phyloP scores from a whole-genome alignment of 208 protist species.

The Leishmania mexicana region DNA sequence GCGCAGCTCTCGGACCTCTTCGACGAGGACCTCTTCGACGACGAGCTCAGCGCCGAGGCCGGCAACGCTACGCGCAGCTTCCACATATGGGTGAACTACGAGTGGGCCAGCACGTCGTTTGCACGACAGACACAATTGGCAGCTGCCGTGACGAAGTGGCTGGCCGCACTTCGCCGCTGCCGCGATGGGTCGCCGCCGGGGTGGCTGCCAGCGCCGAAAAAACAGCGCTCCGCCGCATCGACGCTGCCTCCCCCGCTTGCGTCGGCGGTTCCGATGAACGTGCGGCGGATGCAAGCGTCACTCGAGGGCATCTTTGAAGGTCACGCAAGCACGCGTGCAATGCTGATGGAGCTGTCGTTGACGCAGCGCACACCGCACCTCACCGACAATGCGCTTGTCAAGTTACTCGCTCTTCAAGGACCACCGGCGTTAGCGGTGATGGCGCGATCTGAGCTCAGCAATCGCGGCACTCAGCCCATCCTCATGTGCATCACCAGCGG shows the following conservation, averaged over 20 bases:
- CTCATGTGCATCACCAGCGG: constrained; percentile 76
- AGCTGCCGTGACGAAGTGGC: constrained; percentile 25
- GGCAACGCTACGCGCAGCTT: constrained; percentile 72
- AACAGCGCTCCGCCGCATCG: not conserved
- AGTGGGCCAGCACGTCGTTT: constrained; percentile 74
- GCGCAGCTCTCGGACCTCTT: constrained; percentile 27
- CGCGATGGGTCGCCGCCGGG: not conserved
- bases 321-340: constrained; percentile 18
- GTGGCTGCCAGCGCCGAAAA: not conserved
- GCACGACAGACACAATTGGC: constrained; percentile 51
- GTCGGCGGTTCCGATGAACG: constrained; percentile 12
- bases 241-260: not conserved
- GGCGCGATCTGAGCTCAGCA: constrained; percentile 23
- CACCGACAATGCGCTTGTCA: constrained; percentile 39
- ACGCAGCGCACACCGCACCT: constrained; percentile 23
- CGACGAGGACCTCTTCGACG: constrained; percentile 24
- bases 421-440: constrained; percentile 19
- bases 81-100: constrained; percentile 57
- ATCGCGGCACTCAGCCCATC: constrained; percentile 56
- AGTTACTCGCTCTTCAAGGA: constrained; percentile 38
- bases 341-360: constrained; percentile 35
- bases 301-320: constrained; percentile 46
- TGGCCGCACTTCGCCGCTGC: constrained; percentile 11
- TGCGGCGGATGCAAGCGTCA: constrained; percentile 20
- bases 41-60: constrained; percentile 30